These are phyloP conservation scores for Heimioporus sp. DNA, from an alignment of 768 basidiomycete genomes.

Conservation along the genomic window DNA sequence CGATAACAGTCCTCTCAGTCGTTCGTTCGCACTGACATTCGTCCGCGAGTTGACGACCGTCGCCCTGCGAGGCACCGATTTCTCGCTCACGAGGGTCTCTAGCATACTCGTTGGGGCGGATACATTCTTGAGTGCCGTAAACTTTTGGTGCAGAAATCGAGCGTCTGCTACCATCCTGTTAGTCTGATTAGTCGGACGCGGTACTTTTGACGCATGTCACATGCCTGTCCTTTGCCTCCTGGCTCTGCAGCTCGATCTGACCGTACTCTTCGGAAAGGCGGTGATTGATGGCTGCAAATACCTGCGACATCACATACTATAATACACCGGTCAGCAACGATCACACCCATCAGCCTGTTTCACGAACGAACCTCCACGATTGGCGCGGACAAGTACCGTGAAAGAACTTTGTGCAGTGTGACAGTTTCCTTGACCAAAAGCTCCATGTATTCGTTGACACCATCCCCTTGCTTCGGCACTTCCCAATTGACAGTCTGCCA, in stretches of 20 bases:
- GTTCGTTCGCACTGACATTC: conserved; percentile 31
- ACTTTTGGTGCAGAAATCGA: conserved; percentile 69
- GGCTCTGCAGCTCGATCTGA: conserved; percentile 76
- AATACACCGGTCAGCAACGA: conserved; percentile 10
- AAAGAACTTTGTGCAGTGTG: conserved; percentile 92
- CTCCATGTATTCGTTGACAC: conserved; percentile 88
- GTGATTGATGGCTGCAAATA: conserved; percentile 90
- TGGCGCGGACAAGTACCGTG: conserved; percentile 76
- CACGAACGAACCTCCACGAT: conserved; percentile 70
- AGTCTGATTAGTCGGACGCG: conserved; percentile 13
- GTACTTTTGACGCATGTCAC: conserved; percentile 7
- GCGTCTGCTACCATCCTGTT: conserved; percentile 78
- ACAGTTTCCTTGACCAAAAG: conserved; percentile 92
- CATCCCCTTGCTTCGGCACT: conserved; percentile 54
- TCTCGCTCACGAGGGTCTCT: conserved; percentile 83
- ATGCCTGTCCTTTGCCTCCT: conserved; percentile 84
- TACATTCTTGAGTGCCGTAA: conserved; percentile 73
- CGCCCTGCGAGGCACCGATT: conserved; percentile 48
- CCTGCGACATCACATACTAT: conserved; percentile 92
- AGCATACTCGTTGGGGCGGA: conserved; percentile 73
- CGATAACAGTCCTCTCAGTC: conserved; percentile 37
- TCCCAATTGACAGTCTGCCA: conserved; percentile 78
- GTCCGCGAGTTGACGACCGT: conserved; percentile 23
- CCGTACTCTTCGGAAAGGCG: conserved; percentile 84
- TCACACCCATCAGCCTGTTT: conserved; percentile 9